Evolutionary conservation across 2,329 filamentous ascomycete species (phyloP).

Genomic region (Reticulascus tulasneorum): DNA sequence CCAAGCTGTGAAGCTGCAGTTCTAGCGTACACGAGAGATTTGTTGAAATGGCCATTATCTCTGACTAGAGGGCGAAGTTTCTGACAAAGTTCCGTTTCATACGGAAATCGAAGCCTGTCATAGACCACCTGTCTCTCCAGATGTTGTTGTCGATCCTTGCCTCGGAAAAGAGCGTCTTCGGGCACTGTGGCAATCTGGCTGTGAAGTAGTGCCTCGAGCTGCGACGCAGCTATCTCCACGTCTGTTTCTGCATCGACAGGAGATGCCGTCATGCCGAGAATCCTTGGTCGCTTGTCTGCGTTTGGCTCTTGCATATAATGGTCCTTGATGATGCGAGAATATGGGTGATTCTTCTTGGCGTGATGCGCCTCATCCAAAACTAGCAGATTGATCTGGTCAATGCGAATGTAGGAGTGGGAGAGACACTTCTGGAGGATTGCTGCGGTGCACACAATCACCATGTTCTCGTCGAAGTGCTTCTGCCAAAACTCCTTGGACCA

Average conservation of each 20-base stretch:
- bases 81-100: constrained; percentile 62
- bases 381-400: constrained; percentile 80
- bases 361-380: constrained; percentile 97
- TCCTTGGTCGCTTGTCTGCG: constrained; percentile 56
- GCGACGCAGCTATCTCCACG: constrained; percentile 63
- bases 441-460: constrained; percentile 89
- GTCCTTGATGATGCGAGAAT: constrained; percentile 84
- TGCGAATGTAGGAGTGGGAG: constrained; percentile 72
- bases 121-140: constrained; percentile 43
- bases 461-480: constrained; percentile 56
- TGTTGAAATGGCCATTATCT: constrained; percentile 43
- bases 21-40: constrained; percentile 56
- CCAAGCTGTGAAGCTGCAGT: constrained; percentile 66
- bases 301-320: constrained; percentile 61
- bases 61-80: constrained; percentile 45
- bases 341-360: constrained; percentile 88
- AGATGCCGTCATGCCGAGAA: constrained; percentile 97
- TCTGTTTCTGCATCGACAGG: constrained; percentile 82
- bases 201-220: constrained; percentile 74
- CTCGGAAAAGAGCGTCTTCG: constrained; percentile 33
- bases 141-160: constrained; percentile 42
- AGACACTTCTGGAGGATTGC: constrained; percentile 80
- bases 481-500: constrained; percentile 45
- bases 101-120: constrained; percentile 39
- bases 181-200: constrained; percentile 75